Base-by-base conservation (phyloP, 176 grass and related monocot genomes). In the Echinochloa phyllopogon region DNA sequence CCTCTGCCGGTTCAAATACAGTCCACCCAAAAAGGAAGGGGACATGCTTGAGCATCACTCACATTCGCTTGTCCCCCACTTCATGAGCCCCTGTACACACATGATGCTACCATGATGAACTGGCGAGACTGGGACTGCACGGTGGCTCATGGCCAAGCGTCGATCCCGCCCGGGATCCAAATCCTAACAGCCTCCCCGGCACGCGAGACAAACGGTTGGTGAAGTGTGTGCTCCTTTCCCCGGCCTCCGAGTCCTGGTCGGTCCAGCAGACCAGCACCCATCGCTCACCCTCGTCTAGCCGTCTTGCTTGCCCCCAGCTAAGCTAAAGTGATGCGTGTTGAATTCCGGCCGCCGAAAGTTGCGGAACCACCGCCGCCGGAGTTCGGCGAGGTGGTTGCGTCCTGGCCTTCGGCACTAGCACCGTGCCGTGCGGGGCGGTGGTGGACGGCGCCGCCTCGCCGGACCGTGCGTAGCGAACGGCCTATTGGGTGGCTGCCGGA, bases 291-390 rank as follows among this genome's bases (percentile, higher is more conserved):
- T 63, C 38, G 13, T 12, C 4, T 17, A 3, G 39, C 20, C 71
- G 44, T 48, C 42, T 27, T 17, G 14, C 6, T 25, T 24, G n/a
- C 15, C 24, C 14, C 42, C 4, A 15, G 17, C 17, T 0, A 39
- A 63, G 41, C 39, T 49, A 1, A 1, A 69, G 41, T 37, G 56
- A 3, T 47, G 43, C 71, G 60, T n/a, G 78, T 76, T 60, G 72
- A 69, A 72, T 83, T 64, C 37, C 18, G 3, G 9, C 17, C 12
- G 5, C 77, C 70, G 87, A 85, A 81, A 85, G 82, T 44, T 48
- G 23, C 43, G 10, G 48, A 57, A 67, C 72, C 78, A 73, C 37
- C 25, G 5, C 12, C 62, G 29, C 12, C 11, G 55, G 20, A 61
- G 44, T 10, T 39, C 40, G 60, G 39, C 65, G 3, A 37, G 83